phyloP scores from a whole-genome alignment of 176 grass and related monocot species.

The Oryza meyeriana region DNA sequence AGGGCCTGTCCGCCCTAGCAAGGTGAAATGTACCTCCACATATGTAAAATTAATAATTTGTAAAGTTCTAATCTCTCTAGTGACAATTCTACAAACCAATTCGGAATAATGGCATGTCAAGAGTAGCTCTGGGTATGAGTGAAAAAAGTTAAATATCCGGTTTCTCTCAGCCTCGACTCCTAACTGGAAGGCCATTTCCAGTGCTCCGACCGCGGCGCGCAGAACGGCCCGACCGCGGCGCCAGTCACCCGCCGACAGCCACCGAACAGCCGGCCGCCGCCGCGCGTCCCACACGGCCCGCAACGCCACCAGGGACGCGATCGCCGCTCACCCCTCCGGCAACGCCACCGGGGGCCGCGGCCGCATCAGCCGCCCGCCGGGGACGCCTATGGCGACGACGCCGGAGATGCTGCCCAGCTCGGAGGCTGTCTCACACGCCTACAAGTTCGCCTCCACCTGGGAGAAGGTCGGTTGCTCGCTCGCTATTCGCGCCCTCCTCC shows the following conservation, averaged over 20 bases:
- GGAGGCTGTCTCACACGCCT: slow-evolving; percentile 76
- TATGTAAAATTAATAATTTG: no score
- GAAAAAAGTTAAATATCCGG: no score
- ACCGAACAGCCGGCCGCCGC: neutral
- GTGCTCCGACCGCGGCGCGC: neutral
- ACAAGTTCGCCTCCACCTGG: slow-evolving; percentile 92
- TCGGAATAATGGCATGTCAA: no score
- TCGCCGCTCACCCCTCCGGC: no score
- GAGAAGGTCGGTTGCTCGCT: slow-evolving; percentile 58
- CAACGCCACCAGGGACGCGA: neutral
- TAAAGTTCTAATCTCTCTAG: no score
- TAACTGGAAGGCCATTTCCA: neutral
- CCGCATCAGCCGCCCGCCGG: neutral
- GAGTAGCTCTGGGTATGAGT: no score
- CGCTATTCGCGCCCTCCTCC: neutral
- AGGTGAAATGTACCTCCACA: no score
- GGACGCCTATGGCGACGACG: slow-evolving; percentile 42
- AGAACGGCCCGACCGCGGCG: neutral
- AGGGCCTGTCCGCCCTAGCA: no score
- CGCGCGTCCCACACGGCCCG: no score
- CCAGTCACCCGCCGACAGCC: neutral
- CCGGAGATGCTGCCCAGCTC: slow-evolving; percentile 62
- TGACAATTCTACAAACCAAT: no score
- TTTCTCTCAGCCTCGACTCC: no score
- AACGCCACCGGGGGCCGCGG: neutral